Conservation (phyloP, 495 filamentous ascomycete species). For the Penicillium silybi region DNA sequence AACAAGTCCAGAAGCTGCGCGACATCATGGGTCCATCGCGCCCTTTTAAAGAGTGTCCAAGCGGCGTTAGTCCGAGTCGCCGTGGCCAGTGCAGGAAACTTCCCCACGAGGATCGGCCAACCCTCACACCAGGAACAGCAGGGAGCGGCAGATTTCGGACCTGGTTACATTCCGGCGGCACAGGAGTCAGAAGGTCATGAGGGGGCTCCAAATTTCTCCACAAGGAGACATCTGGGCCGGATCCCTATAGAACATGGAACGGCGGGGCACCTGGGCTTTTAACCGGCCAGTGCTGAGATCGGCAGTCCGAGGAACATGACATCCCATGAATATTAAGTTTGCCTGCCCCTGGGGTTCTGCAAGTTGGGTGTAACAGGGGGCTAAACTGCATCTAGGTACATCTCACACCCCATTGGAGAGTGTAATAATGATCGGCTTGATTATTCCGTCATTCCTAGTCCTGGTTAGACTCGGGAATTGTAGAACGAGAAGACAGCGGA, state of each 20-base stretch:
- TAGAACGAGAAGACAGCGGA: not conserved
- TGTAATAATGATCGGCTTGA: not conserved
- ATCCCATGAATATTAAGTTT: not conserved
- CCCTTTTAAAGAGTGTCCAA: slow-evolving; percentile 5
- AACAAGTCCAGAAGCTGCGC: not conserved
- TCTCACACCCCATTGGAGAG: too few relatives aligned
- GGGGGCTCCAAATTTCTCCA: not conserved
- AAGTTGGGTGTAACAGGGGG: not conserved
- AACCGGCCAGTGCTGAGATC: slow-evolving; percentile 1
- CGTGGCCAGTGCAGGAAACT: not conserved
- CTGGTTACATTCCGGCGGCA: slow-evolving; percentile 8
- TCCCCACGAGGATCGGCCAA: slow-evolving; percentile 21
- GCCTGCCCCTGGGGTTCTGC: not conserved
- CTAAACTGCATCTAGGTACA: too few relatives aligned
- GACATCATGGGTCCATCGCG: not conserved
- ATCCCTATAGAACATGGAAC: not conserved
- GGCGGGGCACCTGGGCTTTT: not conserved
- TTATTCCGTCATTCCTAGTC: not conserved
- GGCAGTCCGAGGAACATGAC: not conserved
- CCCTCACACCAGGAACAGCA: slow-evolving; percentile 9
- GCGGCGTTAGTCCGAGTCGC: slow-evolving; percentile 7
- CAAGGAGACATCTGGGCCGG: not conserved
- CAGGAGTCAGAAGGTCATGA: not conserved
- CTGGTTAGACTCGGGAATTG: not conserved
- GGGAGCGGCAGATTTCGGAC: slow-evolving; percentile 2